Conservation (phyloP, 768 basidiomycete species). For the Tulasnella sp. region DNA sequence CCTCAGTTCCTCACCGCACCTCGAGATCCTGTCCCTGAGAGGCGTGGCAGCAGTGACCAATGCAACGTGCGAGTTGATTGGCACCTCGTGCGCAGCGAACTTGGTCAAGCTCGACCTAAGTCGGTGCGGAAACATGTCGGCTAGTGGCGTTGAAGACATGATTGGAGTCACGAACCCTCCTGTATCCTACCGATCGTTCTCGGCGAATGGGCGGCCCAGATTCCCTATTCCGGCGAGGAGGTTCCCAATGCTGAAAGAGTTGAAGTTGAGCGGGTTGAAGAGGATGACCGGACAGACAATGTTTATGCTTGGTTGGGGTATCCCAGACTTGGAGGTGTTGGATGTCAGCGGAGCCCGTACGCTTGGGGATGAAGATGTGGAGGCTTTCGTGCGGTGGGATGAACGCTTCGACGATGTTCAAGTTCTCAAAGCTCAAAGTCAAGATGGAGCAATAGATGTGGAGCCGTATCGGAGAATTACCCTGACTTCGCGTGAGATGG, state of each 20-base stretch:
- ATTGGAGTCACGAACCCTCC: conserved; percentile 43
- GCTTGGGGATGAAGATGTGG: conserved; percentile 74
- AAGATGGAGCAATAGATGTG: conserved; percentile 39
- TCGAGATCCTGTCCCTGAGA: conserved; percentile 64
- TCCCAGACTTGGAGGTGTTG: conserved; percentile 74
- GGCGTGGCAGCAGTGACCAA: conserved; percentile 72
- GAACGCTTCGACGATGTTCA: conserved; percentile 47
- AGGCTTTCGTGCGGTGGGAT: conserved; percentile 63
- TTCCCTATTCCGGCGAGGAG: conserved; percentile 2
- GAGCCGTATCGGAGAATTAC: conserved; percentile 21
- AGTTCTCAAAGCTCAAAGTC: conserved; percentile 42
- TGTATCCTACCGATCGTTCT: conserved; percentile 36
- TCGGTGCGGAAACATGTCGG: conserved; percentile 70
- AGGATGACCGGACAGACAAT: conserved; percentile 63
- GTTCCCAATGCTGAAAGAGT: conserved; percentile 53
- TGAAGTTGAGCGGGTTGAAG: conserved; percentile 70
- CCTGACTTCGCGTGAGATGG: conserved; percentile 65
- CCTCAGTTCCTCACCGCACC: conserved; percentile 62
- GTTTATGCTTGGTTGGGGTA: conserved; percentile 64
- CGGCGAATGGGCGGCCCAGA: conserved; percentile 52
- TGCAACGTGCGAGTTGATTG: conserved; percentile 71
- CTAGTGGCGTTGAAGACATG: conserved; percentile 47
- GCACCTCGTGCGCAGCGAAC: conserved; percentile 54
- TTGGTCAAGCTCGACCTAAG: conserved; percentile 69
- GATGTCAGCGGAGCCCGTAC: conserved; percentile 76